Base-by-base conservation (phyloP, 108 stramenopile genomes). In the Nitzschia sp. region DNA sequence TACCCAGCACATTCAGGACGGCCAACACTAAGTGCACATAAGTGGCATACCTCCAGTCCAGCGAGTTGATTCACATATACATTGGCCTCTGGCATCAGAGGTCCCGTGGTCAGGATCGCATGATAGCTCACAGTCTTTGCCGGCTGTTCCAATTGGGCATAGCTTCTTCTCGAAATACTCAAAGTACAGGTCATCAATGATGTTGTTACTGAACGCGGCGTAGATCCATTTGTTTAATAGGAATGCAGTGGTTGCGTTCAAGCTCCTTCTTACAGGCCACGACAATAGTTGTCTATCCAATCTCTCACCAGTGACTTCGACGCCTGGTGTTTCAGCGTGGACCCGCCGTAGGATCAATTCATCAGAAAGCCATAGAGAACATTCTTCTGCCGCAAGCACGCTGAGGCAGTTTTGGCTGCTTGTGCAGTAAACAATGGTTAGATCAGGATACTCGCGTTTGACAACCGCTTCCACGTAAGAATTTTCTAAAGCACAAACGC, bases 171-270 rank as follows among this genome's bases (percentile, higher is more conserved):
- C 26, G 55, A 55, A 67, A 28, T 67, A 67, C 23, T 23, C 23
- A 36, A 29, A 30, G 25, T 67, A 67, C 1, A 67, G 54, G 26
- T 54, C 66, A 28, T 67, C 54, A 13, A 67, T 55, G 33, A 28
- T 55, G 1, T 21, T 15, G 5, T 67, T 67, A 3, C 18, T 36
- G 17, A 65, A 15, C 2, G 64, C 47, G 19, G 45, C 64, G 46
- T 65, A 65, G 46, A 65, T 65, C 64, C 66, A 67, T 54, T 58
- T 67, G 15, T 67, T 67, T 15, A 67, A 15, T 24, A 24, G 38
- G 1, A 34, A 55, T 1, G 66, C 34, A 9, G 13, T 13, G 9
- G 38, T 9, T 13, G 32, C 21, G 26, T 67, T 27, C 23, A 67
- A 32, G 28, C 32, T 36, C 15, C 25, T 6, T 34, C 66, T 17